A percentile compares a stretch with the other conserved stretches of the same genome.
Evolutionary conservation across 192 early-diverging fungal genomes (phyloP).

Genomic region (Chytriomyces hyalinus): DNA sequence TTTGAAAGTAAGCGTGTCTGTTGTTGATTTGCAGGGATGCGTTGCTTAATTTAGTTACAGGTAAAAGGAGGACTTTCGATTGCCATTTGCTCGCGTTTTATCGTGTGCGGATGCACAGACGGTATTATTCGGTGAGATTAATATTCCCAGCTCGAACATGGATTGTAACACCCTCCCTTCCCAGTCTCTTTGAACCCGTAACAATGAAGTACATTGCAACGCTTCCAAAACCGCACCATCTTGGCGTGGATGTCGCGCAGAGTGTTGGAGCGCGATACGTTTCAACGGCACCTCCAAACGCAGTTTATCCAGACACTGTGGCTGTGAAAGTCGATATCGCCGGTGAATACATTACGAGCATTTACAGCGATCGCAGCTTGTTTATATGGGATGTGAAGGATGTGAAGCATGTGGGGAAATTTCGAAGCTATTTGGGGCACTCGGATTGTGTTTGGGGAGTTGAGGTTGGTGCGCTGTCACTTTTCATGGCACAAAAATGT

Average conservation of each 20-base stretch:
- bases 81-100: conserved; percentile 57
- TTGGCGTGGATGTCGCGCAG: conserved; percentile 60
- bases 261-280: conserved; percentile 30
- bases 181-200: conserved; percentile 72
- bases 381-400: conserved; percentile 75
- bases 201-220: conserved; percentile 74
- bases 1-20: conserved; percentile 59
- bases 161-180: neutral
- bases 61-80: conserved; percentile 69
- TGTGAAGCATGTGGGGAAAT: conserved; percentile 58
- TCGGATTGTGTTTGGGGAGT: conserved; percentile 83
- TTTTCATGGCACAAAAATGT: conserved; percentile 19
- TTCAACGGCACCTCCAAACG: conserved; percentile 34
- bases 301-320: conserved; percentile 63
- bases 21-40: conserved; percentile 3
- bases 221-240: conserved; percentile 71
- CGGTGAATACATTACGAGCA: conserved; percentile 58
- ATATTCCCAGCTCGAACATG: neutral
- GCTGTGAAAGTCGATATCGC: conserved; percentile 63
- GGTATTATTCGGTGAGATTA: conserved; percentile 69
- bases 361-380: conserved; percentile 77
- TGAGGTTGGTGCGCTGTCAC: conserved; percentile 58
- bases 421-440: conserved; percentile 70
- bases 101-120: conserved; percentile 76
- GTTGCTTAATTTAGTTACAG: conserved; percentile 40